phyloP scores from a whole-genome alignment of 257 asterid species.

The Nyctanthes arbortristis region DNA sequence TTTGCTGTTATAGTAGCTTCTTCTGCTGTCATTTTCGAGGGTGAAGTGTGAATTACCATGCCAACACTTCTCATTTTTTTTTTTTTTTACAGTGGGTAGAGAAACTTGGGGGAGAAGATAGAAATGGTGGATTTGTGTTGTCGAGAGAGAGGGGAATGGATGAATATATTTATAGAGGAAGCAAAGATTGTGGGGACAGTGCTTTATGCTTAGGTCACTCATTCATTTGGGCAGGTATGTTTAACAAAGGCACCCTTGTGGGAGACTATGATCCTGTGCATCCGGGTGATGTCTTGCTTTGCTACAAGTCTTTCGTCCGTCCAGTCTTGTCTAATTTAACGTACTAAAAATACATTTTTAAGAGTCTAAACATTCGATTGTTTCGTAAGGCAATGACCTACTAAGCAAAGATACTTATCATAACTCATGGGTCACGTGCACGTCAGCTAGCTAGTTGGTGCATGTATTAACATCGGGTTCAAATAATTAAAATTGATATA shows the following conservation, averaged over 20 bases:
- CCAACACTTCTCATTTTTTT: slow-evolving; percentile 39
- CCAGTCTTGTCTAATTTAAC: no score
- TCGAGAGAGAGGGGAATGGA: slow-evolving; percentile 19
- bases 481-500: no score
- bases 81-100: neutral
- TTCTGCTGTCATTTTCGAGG: slow-evolving; percentile 32
- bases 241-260: neutral
- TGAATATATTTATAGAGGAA: slow-evolving; percentile 41
- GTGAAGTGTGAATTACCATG: slow-evolving; percentile 31
- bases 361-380: no score
- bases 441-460: no score
- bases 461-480: neutral
- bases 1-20: slow-evolving; percentile 38
- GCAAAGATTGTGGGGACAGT: neutral
- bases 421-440: no score
- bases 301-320: no score
- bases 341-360: no score
- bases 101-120: neutral
- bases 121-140: slow-evolving; percentile 21
- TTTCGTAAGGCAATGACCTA: no score
- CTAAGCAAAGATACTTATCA: no score
- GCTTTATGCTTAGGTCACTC: slow-evolving; percentile 36
- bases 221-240: neutral
- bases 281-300: slow-evolving; percentile 5
- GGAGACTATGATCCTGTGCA: slow-evolving; percentile 20